Percentiles rank a stretch among this genome's conserved stretches.
phyloP scores from a whole-genome alignment of 129 eudicot species.

The Flaveria robusta region DNA sequence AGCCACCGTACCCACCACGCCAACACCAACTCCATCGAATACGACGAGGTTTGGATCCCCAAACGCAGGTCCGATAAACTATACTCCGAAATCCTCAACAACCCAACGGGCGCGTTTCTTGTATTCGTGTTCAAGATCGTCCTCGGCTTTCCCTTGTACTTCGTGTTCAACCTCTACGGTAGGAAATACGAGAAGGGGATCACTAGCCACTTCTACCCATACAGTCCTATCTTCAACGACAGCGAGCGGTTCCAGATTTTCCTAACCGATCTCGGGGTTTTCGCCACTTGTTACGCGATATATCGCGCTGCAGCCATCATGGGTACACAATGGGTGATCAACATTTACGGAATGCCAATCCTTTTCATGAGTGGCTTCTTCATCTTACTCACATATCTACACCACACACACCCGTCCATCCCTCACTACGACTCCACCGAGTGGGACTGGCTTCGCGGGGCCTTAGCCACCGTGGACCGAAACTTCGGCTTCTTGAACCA shows the following conservation, averaged over 20 bases:
- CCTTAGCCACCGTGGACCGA: constrained; percentile 37
- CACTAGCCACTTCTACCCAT: constrained; percentile 39
- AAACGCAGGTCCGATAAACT: constrained; percentile 28
- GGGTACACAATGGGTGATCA: constrained; percentile 34
- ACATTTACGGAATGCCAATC: constrained; percentile 36
- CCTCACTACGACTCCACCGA: constrained; percentile 41
- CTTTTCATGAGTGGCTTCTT: constrained; percentile 35
- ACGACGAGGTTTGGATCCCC: constrained; percentile 54
- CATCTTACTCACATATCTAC: constrained; percentile 32
- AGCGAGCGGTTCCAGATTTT: constrained; percentile 40
- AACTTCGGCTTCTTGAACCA: constrained; percentile 40
- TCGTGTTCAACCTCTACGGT: constrained; percentile 24
- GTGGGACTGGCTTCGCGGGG: constrained; percentile 47
- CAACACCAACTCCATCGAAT: constrained; percentile 52
- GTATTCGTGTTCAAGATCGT: constrained; percentile 33
- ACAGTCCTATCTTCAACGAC: constrained; percentile 38
- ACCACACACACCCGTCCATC: constrained; percentile 41
- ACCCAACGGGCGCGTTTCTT: constrained; percentile 31
- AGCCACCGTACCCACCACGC: constrained; percentile 57
- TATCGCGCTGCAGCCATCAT: constrained; percentile 8
- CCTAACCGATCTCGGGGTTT: constrained; percentile 34
- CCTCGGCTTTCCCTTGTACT: constrained; percentile 42
- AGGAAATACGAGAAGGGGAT: constrained; percentile 34
- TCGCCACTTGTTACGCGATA: constrained; percentile 19
- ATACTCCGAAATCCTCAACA: constrained; percentile 29